These are phyloP conservation scores for Colletotrichum sp. DNA, from an alignment of 2,329 filamentous ascomycete genomes.

Conservation along the genomic window DNA sequence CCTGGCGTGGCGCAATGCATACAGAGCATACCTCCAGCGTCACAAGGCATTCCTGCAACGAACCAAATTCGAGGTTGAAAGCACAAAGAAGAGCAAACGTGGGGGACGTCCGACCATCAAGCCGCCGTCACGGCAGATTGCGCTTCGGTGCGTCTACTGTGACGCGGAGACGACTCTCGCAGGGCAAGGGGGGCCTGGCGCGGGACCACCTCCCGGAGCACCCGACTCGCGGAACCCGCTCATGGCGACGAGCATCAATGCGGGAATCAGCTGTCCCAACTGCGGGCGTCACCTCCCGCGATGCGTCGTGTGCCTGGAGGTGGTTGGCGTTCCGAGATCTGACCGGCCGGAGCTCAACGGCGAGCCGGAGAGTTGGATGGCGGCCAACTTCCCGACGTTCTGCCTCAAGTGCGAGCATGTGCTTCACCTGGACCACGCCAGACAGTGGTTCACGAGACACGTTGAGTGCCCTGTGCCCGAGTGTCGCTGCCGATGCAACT, in stretches of 20 bases:
- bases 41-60: constrained; percentile 78
- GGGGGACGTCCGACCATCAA: constrained; percentile 68
- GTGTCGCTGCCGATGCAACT: constrained; percentile 70
- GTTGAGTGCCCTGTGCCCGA: constrained; percentile 72
- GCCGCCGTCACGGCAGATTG: constrained; percentile 71
- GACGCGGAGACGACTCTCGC: constrained; percentile 57
- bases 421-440: constrained; percentile 69
- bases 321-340: constrained; percentile 68
- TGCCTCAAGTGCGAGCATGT: constrained; percentile 73
- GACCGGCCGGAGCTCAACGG: constrained; percentile 58
- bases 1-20: constrained; percentile 73
- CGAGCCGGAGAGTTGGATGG: constrained; percentile 50
- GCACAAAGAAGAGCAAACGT: constrained; percentile 71
- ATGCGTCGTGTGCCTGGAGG: constrained; percentile 71
- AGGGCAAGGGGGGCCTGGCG: constrained; percentile 16
- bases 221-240: constrained; percentile 56
- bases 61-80: constrained; percentile 79
- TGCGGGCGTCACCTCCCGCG: constrained; percentile 71
- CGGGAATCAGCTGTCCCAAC: constrained; percentile 68
- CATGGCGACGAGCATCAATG: constrained; percentile 59
- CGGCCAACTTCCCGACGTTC: constrained; percentile 69
- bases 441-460: constrained; percentile 70
- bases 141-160: constrained; percentile 80
- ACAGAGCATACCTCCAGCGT: constrained; percentile 73
- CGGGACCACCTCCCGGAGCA: constrained; percentile 10